Conservation (phyloP, 2,329 filamentous ascomycete genomes). For the Lachnellula suecica region DNA sequence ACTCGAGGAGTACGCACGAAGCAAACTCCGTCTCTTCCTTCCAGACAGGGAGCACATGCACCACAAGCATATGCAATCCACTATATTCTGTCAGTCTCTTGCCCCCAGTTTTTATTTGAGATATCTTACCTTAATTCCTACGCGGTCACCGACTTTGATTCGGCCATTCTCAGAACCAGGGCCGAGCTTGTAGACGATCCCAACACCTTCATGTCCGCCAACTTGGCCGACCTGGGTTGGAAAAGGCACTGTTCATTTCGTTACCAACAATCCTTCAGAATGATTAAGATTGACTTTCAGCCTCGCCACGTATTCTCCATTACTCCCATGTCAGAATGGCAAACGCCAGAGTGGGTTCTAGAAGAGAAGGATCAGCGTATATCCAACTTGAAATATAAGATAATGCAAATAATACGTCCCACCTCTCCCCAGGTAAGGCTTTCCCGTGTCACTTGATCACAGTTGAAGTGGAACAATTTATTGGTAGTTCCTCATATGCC, state of each 20-base stretch:
- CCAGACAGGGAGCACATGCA: conserved; percentile 50
- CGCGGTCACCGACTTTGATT: conserved; percentile 65
- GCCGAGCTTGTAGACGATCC: conserved; percentile 64
- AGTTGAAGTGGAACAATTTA: too few species aligned
- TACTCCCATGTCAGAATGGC: conserved; percentile 61
- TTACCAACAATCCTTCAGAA: conserved; percentile 28
- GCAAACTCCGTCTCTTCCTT: conserved; percentile 63
- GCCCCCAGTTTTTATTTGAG: neutral
- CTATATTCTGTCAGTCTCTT: conserved; percentile 32
- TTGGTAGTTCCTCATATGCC: too few species aligned
- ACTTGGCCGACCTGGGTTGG: conserved; percentile 61
- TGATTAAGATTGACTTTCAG: conserved; percentile 28
- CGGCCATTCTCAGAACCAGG: conserved; percentile 53
- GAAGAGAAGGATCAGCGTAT: neutral
- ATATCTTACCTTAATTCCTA: conserved; percentile 61
- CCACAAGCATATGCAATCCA: conserved; percentile 56
- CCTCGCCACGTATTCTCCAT: conserved; percentile 44
- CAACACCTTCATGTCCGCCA: conserved; percentile 70
- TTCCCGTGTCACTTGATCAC: too few species aligned
- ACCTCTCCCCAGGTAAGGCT: too few species aligned
- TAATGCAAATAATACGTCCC: too few species aligned
- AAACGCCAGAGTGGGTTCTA: conserved; percentile 63
- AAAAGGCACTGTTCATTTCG: conserved; percentile 54
- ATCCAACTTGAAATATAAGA: too few species aligned
- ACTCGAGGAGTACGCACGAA: conserved; percentile 47